A percentile compares a stretch with the other conserved stretches of the same genome.
Evolutionary conservation across 768 basidiomycete genomes (phyloP).

Genomic region (Guyanaporus albipodus): DNA sequence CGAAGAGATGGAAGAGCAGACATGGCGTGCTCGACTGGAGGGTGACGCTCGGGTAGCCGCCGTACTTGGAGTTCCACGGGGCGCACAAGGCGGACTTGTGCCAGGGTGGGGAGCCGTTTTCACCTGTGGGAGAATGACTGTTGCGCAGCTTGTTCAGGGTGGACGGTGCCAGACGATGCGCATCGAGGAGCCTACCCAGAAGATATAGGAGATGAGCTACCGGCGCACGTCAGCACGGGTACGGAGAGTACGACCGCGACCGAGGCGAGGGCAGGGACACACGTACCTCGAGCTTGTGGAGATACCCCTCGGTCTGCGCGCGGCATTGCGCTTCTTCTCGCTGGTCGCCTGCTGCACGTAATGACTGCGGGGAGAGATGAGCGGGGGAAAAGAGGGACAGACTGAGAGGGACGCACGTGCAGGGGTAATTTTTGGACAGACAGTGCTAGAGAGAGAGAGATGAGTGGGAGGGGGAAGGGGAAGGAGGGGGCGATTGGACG

Average conservation of each 20-base stretch:
- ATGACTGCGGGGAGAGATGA: slow-evolving; percentile 45
- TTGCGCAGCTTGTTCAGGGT: slow-evolving; percentile 26
- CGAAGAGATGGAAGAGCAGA: slow-evolving; percentile 68
- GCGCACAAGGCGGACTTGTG: slow-evolving; percentile 21
- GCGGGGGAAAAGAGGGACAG: slow-evolving; percentile 17
- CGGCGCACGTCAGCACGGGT: slow-evolving; percentile 26
- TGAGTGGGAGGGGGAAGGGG: neutral
- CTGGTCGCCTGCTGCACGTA: slow-evolving; percentile 80
- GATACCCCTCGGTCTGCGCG: slow-evolving; percentile 63
- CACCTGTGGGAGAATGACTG: slow-evolving; percentile 29
- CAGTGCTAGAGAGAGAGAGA: slow-evolving; percentile 56
- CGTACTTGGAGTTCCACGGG: slow-evolving; percentile 29
- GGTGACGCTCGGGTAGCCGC: slow-evolving; percentile 48
- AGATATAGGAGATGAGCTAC: slow-evolving; percentile 29
- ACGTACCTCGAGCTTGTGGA: slow-evolving; percentile 47
- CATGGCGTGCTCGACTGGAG: slow-evolving; percentile 59
- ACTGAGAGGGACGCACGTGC: slow-evolving; percentile 64
- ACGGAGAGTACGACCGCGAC: slow-evolving; percentile 23
- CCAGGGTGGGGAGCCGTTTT: slow-evolving; percentile 27
- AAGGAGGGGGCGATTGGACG: slow-evolving; percentile 19
- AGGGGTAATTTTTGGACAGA: slow-evolving; percentile 81
- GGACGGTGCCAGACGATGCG: slow-evolving; percentile 16
- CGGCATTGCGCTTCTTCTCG: slow-evolving; percentile 70
- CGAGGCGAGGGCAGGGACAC: neutral
- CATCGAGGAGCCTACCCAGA: slow-evolving; percentile 40